Base-by-base conservation (phyloP, 2,329 filamentous ascomycete species). In the Septoria linicola region DNA sequence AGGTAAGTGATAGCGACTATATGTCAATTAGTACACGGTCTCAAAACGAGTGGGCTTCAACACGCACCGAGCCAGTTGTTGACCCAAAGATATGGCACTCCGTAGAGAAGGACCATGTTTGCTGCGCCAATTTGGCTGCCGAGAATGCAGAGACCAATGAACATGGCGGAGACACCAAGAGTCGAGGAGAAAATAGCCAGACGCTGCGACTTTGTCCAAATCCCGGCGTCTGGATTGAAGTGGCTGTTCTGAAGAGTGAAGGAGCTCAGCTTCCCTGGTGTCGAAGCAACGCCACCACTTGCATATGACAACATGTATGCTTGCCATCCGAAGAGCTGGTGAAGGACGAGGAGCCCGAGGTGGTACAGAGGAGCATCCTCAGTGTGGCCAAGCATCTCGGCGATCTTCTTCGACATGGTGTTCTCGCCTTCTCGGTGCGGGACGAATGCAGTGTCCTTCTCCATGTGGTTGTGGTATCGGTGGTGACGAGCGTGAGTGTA, bases 1-100 rank as follows among this genome's bases (percentile, higher is more conserved):
- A 88, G 82, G 70, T 86, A 88, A 41, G 85, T 88, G 65, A 88
- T 88, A 57, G 83, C 83, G 16, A 88, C 83, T 82, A 27, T 1
- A n/a, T 16, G 17, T 35, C 25, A 3, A 27, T 51, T 30, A 37
- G 41, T 21, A 39, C 20, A 39, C 11, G 16, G 4, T 13, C 11
- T 8, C 3, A 13, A 41, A 14, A 11, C 13, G 34, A 34, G 2
- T 8, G 7, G 23, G 7, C 23, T 30, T 10, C 11, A 20, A 40
- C 8, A 54, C 51, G n/a, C 21, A 54, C 79, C 77, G 47, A 87
- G 76, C 83, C 83, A 87, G 74, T 86, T 80, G 72, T 87, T 82
- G 27, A 85, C 78, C 83, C 83, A 87, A 54, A 85, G 65, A 68
- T 85, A 88, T 13, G 85, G 84, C n/a, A 84, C 72, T 21, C 74